Percentiles rank a stretch among this genome's conserved stretches.
phyloP scores from a whole-genome alignment of 805 yeast species.

The Candida awuae region DNA sequence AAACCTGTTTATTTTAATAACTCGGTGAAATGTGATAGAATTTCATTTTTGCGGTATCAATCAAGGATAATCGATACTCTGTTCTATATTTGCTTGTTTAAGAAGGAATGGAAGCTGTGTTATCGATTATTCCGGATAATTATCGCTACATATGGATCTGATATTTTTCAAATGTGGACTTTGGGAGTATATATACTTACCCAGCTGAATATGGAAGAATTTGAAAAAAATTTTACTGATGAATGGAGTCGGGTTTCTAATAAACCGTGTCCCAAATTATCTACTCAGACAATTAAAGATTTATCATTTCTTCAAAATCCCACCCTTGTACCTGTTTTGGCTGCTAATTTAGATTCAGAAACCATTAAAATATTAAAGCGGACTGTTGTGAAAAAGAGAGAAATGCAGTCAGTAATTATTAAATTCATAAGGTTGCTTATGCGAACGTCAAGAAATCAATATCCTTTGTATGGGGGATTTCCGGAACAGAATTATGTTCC shows the following conservation, averaged over 20 bases:
- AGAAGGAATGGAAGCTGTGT: conserved; percentile 48
- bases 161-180: conserved; percentile 55
- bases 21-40: neutral
- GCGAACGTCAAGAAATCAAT: conserved; percentile 9
- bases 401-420: conserved; percentile 2
- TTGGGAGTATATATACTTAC: conserved; percentile 49
- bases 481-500: conserved; percentile 10
- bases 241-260: neutral
- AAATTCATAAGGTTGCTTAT: conserved; percentile 8
- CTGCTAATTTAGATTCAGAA: neutral
- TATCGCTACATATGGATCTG: conserved; percentile 40
- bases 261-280: neutral
- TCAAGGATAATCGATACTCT: conserved; percentile 25
- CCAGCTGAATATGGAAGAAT: conserved; percentile 21
- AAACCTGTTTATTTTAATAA: neutral
- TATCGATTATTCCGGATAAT: conserved; percentile 44
- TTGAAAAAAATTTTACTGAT: conserved; percentile 5
- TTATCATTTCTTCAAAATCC: conserved; percentile 7
- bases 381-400: neutral
- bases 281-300: neutral
- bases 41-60: conserved; percentile 23
- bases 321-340: neutral
- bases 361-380: neutral
- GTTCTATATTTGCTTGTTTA: conserved; percentile 41
- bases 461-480: conserved; percentile 6